A percentile compares a stretch with the other conserved stretches of the same genome.
phyloP scores from a whole-genome alignment of 495 filamentous ascomycete genomes.

The Copromyces sp. region DNA sequence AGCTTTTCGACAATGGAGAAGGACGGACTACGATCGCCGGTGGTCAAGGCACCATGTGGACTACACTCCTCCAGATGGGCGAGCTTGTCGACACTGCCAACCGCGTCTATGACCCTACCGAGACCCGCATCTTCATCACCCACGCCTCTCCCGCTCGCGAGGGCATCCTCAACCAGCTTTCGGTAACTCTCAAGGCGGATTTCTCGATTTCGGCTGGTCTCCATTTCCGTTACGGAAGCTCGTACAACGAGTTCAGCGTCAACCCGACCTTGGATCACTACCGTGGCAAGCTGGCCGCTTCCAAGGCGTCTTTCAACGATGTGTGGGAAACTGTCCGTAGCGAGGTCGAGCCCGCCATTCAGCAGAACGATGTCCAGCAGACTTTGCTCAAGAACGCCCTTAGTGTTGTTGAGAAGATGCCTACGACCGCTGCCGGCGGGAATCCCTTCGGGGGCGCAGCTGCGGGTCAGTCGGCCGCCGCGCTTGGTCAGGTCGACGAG shows the following conservation, averaged over 20 bases:
- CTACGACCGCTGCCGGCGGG: constrained; percentile 80
- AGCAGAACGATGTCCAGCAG: constrained; percentile 86
- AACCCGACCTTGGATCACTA: constrained; percentile 98
- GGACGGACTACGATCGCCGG: constrained; percentile 96
- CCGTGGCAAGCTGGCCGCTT: constrained; percentile 97
- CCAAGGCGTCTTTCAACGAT: constrained; percentile 97
- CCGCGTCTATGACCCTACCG: constrained; percentile 94
- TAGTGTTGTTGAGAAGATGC: constrained; percentile 92
- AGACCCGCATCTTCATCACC: constrained; percentile 96
- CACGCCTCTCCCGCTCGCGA: constrained; percentile 96
- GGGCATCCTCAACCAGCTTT: constrained; percentile 94
- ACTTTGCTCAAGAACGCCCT: constrained; percentile 81
- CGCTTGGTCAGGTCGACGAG: constrained; percentile 86
- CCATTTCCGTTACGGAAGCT: constrained; percentile 97
- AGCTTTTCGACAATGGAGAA: constrained; percentile 98
- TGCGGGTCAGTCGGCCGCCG: constrained; percentile 48
- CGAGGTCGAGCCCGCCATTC: constrained; percentile 88
- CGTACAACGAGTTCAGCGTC: constrained; percentile 99
- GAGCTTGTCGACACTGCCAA: constrained; percentile 97
- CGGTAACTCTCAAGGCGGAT: constrained; percentile 94
- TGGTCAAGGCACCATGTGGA: constrained; percentile 99
- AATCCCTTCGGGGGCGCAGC: constrained; percentile 90
- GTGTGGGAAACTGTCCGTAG: constrained; percentile 98
- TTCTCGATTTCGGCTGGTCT: constrained; percentile 97
- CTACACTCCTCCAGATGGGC: constrained; percentile 94